phyloP scores from a whole-genome alignment of 1,284 basidiomycete genomes.

The Abortiporus biennis region DNA sequence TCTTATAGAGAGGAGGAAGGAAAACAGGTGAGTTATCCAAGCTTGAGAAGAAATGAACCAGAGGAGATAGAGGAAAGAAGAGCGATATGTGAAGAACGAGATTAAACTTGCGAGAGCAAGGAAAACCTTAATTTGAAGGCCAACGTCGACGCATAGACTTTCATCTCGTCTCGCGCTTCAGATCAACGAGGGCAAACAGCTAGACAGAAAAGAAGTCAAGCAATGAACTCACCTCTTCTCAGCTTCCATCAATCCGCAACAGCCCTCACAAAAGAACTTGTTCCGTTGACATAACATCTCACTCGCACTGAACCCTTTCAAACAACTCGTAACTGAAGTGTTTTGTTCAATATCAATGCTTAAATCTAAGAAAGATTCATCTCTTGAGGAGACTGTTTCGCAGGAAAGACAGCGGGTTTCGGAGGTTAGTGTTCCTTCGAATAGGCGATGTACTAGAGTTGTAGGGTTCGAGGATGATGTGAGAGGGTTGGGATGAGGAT shows the following conservation, averaged over 20 bases:
- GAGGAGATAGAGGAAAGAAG: too few relatives aligned
- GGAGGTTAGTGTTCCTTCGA: constrained; percentile 91
- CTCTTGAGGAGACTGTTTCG: constrained; percentile 94
- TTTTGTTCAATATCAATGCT: constrained; percentile 99
- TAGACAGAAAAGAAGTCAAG: constrained; percentile 10
- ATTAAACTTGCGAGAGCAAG: too few relatives aligned
- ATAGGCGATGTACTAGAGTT: constrained; percentile 88
- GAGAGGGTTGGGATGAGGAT: too few relatives aligned
- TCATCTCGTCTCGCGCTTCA: too few relatives aligned
- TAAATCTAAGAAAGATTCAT: constrained; percentile 94
- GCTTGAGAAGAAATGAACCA: too few relatives aligned
- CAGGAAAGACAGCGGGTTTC: constrained; percentile 97
- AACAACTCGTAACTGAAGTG: constrained; percentile 90
- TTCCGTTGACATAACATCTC: constrained; percentile 98
- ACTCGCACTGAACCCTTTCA: constrained; percentile 93
- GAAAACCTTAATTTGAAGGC: too few relatives aligned
- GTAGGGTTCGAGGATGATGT: constrained; percentile 25
- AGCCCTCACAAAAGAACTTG: constrained; percentile 98
- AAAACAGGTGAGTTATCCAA: too few relatives aligned
- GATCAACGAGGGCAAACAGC: too few relatives aligned
- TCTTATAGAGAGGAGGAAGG: too few relatives aligned
- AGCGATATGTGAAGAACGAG: too few relatives aligned
- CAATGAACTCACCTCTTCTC: constrained; percentile 76
- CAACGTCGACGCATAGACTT: too few relatives aligned
- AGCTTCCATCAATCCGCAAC: constrained; percentile 94